These are phyloP conservation scores for Podaxis pistillaris DNA, from an alignment of 768 basidiomycete genomes.

Conservation along the genomic window DNA sequence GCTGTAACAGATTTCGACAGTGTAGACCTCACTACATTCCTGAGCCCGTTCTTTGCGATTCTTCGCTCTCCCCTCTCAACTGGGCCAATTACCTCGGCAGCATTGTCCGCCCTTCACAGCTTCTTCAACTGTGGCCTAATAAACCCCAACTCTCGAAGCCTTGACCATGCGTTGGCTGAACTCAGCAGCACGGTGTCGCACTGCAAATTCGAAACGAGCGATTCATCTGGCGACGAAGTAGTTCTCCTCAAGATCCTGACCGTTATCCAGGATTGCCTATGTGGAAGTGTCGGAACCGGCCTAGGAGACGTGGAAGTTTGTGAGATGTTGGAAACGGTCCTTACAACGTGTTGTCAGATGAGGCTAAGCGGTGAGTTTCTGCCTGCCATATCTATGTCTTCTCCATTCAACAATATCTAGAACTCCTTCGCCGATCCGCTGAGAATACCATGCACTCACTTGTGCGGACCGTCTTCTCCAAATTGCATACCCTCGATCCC, in stretches of 20 bases:
- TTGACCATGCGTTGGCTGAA: slow-evolving; percentile 72
- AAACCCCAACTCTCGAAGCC: slow-evolving; percentile 46
- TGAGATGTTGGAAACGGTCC: slow-evolving; percentile 96
- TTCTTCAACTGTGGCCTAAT: slow-evolving; percentile 84
- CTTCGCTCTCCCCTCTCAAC: slow-evolving; percentile 93
- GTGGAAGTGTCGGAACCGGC: slow-evolving; percentile 60
- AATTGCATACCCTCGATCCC: slow-evolving; percentile 68
- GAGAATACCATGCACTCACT: slow-evolving; percentile 88
- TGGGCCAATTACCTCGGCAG: slow-evolving; percentile 95
- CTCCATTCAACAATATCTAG: slow-evolving; percentile 38
- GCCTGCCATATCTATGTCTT: background rate
- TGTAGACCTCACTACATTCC: slow-evolving; percentile 59
- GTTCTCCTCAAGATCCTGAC: slow-evolving; percentile 90
- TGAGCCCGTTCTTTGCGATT: slow-evolving; percentile 89
- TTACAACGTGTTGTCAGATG: slow-evolving; percentile 97
- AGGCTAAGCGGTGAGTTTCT: slow-evolving; percentile 79
- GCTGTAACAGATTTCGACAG: slow-evolving; percentile 50
- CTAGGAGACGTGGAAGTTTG: slow-evolving; percentile 94
- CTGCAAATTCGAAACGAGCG: slow-evolving; percentile 97
- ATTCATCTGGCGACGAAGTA: slow-evolving; percentile 96
- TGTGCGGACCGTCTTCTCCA: slow-evolving; percentile 77
- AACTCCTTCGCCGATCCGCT: slow-evolving; percentile 82
- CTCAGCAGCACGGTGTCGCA: slow-evolving; percentile 89
- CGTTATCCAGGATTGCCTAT: slow-evolving; percentile 83
- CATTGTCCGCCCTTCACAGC: slow-evolving; percentile 82